Evolutionary conservation across 306 rosid genomes (phyloP).

Genomic region (Corylus heterophylla): DNA sequence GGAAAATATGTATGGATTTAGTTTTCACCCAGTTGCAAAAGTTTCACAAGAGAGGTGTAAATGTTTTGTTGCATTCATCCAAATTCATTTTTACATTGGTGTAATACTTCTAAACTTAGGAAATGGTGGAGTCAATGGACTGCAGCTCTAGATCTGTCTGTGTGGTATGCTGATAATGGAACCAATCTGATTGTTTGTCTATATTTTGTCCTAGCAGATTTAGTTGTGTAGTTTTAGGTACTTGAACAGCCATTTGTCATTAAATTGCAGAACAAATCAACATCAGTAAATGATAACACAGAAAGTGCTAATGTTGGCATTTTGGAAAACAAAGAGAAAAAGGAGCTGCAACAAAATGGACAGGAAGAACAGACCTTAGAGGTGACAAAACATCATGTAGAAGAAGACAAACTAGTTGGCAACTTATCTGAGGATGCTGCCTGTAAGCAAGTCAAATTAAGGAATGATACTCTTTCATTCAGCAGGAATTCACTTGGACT

Average conservation of each 20-base stretch:
- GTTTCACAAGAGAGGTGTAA: too few species aligned
- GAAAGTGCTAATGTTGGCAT: constrained; percentile 23
- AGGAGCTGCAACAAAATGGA: constrained; percentile 28
- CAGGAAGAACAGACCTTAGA: constrained; percentile 17
- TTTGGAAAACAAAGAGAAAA: constrained; percentile 33
- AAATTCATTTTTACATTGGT: too few species aligned
- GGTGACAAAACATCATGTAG: constrained; percentile 30
- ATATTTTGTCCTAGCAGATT: constrained; percentile 1
- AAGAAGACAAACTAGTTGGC: constrained; percentile 37
- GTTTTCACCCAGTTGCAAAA: constrained; percentile 13
- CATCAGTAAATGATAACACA: constrained; percentile 31
- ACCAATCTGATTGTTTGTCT: neutral
- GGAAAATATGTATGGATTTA: constrained; percentile 22
- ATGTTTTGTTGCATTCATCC: too few species aligned
- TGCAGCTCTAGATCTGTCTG: neutral
- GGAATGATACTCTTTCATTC: constrained; percentile 26
- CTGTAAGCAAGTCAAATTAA: constrained; percentile 35
- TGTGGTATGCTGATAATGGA: neutral
- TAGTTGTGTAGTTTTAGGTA: constrained; percentile 19
- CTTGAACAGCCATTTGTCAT: constrained; percentile 29
- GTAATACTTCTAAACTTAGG: constrained; percentile 1
- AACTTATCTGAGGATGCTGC: constrained; percentile 39
- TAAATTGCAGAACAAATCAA: constrained; percentile 51
- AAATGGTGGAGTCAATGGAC: neutral
- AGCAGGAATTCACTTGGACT: constrained; percentile 34